Evolutionary conservation across 2,329 filamentous ascomycete species (phyloP).

Genomic region (Phoma sp.): DNA sequence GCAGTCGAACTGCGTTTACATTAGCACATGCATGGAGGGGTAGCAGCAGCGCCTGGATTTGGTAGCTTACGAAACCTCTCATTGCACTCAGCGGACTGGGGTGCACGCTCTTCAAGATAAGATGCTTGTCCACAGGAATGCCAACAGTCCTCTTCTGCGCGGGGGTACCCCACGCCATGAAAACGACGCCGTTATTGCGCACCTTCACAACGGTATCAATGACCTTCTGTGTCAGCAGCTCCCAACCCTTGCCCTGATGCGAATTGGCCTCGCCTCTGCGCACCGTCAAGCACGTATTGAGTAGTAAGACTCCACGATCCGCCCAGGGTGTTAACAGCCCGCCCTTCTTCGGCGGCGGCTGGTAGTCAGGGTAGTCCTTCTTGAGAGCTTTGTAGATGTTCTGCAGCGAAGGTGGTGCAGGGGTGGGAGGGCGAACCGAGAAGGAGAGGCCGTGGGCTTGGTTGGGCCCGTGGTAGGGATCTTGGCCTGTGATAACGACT

Average conservation of each 20-base stretch:
- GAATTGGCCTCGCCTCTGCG: slow-evolving; percentile 86
- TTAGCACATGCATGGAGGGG: slow-evolving; percentile 39
- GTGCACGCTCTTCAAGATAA: slow-evolving; percentile 86
- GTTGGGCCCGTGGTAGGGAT: slow-evolving; percentile 94
- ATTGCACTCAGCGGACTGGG: slow-evolving; percentile 89
- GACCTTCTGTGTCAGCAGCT: slow-evolving; percentile 87
- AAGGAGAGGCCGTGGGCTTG: slow-evolving; percentile 97
- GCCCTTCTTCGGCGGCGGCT: slow-evolving; percentile 74
- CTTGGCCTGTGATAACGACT: slow-evolving; percentile 91
- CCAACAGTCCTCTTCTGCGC: slow-evolving; percentile 79
- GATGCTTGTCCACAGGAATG: slow-evolving; percentile 75
- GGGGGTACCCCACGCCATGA: slow-evolving; percentile 90
- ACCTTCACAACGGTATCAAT: slow-evolving; percentile 85
- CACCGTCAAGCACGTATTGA: slow-evolving; percentile 95
- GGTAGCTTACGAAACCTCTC: slow-evolving; percentile 71
- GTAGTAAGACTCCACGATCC: slow-evolving; percentile 85
- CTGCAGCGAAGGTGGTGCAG: slow-evolving; percentile 84
- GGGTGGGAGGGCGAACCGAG: slow-evolving; percentile 87
- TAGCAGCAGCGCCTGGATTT: background rate
- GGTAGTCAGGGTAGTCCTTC: slow-evolving; percentile 85
- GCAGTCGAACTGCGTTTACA: slow-evolving; percentile 66
- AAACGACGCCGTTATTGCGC: slow-evolving; percentile 83
- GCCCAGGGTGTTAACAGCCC: slow-evolving; percentile 94
- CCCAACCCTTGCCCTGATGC: slow-evolving; percentile 89
- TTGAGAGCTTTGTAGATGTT: slow-evolving; percentile 93